phyloP scores from a whole-genome alignment of 106 monocot species.

The Dendrobium chrysotoxum region DNA sequence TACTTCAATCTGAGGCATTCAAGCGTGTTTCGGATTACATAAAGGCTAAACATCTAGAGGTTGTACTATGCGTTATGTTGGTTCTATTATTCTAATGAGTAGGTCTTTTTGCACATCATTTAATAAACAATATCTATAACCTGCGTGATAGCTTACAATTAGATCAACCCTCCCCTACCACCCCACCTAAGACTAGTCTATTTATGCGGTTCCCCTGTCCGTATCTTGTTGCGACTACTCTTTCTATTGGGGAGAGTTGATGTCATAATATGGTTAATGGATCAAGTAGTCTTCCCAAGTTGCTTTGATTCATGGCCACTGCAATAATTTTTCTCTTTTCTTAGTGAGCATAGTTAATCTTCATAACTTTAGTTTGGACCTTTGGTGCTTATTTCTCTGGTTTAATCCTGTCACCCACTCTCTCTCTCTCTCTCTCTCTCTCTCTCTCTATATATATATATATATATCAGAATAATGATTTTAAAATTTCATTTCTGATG shows the following conservation, averaged over 20 bases:
- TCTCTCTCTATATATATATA: too few relatives aligned
- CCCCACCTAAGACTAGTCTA: neutral
- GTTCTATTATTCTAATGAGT: neutral
- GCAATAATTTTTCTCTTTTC: neutral
- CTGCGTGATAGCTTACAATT: neutral
- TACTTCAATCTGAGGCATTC: conserved; percentile 68
- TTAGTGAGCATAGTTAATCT: neutral
- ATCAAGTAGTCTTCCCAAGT: too few relatives aligned
- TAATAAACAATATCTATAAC: neutral
- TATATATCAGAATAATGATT: too few relatives aligned
- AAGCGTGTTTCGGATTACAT: conserved; percentile 72
- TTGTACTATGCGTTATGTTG: conserved; percentile 10
- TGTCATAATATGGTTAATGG: too few relatives aligned
- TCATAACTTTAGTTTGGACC: too few relatives aligned
- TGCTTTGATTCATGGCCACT: neutral
- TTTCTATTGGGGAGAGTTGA: neutral
- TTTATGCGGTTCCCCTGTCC: neutral
- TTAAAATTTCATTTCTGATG: too few relatives aligned
- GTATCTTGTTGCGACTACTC: neutral
- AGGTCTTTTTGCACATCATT: neutral
- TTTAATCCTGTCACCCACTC: too few relatives aligned
- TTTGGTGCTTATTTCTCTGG: too few relatives aligned
- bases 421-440: too few relatives aligned
- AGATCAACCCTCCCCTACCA: neutral
- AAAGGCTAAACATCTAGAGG: conserved; percentile 85